A percentile compares a stretch with the other conserved stretches of the same genome.
Conservation (phyloP, 2,329 filamentous ascomycete genomes). For the Periconia sp. region DNA sequence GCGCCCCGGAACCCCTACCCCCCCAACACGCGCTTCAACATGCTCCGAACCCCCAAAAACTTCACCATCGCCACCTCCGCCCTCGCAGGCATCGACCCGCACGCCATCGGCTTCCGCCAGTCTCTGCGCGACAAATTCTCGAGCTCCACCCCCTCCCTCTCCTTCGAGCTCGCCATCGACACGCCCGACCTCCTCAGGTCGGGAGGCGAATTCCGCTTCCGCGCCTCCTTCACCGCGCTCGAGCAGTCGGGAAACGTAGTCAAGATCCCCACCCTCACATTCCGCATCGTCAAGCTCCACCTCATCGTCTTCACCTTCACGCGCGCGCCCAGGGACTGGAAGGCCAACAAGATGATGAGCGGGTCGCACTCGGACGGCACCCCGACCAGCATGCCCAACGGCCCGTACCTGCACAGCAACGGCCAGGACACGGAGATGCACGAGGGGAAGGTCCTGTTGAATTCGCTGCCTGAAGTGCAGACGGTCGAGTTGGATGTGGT, state of each 20-base stretch:
- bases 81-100: slow-evolving; percentile 12
- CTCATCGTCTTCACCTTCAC: slow-evolving; percentile 21
- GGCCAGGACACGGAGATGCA: slow-evolving; percentile 2
- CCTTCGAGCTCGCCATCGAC: slow-evolving; percentile 18
- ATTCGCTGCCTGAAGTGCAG: slow-evolving; percentile 16
- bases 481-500: slow-evolving; percentile 13
- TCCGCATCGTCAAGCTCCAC: slow-evolving; percentile 20
- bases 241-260: slow-evolving; percentile 12
- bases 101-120: slow-evolving; percentile 21
- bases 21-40: background rate
- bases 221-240: slow-evolving; percentile 14
- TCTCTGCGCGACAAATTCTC: slow-evolving; percentile 22
- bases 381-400: slow-evolving; percentile 1
- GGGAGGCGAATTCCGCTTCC: slow-evolving; percentile 22
- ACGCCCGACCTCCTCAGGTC: slow-evolving; percentile 17
- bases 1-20: slow-evolving; percentile 12
- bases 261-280: slow-evolving; percentile 16
- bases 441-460: slow-evolving; percentile 19
- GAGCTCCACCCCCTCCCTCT: slow-evolving; percentile 20
- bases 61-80: slow-evolving; percentile 19
- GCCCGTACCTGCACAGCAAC: slow-evolving; percentile 1
- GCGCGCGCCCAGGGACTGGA: slow-evolving; percentile 22
- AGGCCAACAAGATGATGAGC: slow-evolving; percentile 6
- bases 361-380: background rate
- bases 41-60: slow-evolving; percentile 8